These are phyloP conservation scores for Mortierella hygrophila DNA, from an alignment of 192 early-diverging fungal genomes.

Conservation along the genomic window DNA sequence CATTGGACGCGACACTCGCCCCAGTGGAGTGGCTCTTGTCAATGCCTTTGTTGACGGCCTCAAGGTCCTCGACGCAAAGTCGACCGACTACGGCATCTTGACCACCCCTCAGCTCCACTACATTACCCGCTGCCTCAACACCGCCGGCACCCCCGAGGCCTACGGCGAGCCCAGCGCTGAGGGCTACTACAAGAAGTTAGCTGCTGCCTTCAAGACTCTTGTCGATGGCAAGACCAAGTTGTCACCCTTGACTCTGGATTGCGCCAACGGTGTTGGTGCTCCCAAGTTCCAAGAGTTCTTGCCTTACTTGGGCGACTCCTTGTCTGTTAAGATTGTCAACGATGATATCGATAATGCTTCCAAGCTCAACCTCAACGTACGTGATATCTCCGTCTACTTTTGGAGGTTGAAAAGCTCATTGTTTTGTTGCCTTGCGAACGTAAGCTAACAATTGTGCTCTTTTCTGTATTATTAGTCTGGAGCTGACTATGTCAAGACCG, in stretches of 20 bases:
- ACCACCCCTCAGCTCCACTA: slow-evolving; percentile 99
- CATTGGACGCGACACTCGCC: slow-evolving; percentile 94
- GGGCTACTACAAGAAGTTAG: slow-evolving; percentile 95
- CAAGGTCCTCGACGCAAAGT: slow-evolving; percentile 72
- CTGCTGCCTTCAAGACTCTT: slow-evolving; percentile 83
- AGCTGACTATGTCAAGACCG: slow-evolving; percentile 98
- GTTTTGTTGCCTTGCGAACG: neutral
- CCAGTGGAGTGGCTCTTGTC: slow-evolving; percentile 88
- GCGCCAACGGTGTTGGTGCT: slow-evolving; percentile 98
- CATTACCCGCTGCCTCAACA: slow-evolving; percentile 90
- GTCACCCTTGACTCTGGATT: slow-evolving; percentile 85
- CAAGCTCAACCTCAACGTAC: slow-evolving; percentile 89
- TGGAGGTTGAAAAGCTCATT: neutral
- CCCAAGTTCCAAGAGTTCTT: slow-evolving; percentile 86
- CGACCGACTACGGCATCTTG: slow-evolving; percentile 86
- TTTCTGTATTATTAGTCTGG: slow-evolving; percentile 74
- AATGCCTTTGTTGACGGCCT: slow-evolving; percentile 87
- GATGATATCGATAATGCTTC: slow-evolving; percentile 75
- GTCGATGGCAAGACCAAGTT: slow-evolving; percentile 79
- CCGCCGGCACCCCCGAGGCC: slow-evolving; percentile 72
- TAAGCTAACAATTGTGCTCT: neutral
- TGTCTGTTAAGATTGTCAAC: slow-evolving; percentile 81
- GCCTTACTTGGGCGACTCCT: slow-evolving; percentile 72
- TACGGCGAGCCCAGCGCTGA: slow-evolving; percentile 93
- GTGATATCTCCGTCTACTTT: slow-evolving; percentile 11